Conservation (phyloP, 345 rosid genomes). For the Eucalyptus sp. region DNA sequence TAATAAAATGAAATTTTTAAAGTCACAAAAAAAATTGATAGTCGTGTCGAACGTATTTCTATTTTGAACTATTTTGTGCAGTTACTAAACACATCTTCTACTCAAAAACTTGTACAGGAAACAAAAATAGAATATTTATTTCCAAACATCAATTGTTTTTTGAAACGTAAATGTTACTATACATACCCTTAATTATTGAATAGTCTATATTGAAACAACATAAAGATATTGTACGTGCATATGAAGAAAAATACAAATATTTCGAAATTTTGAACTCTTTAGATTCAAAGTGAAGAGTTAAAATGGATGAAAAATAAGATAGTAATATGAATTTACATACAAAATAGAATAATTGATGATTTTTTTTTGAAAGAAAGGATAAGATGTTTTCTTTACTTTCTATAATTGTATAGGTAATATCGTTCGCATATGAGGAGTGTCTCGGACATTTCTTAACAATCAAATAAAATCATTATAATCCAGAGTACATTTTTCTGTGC, state of each 20-base stretch:
- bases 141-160: fast-evolving
- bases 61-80: too few relatives aligned
- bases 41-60: too few relatives aligned
- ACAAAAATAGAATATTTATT: too few relatives aligned
- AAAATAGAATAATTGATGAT: not conserved
- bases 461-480: not conserved
- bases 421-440: not conserved
- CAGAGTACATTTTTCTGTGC: not conserved
- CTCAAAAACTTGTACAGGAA: fast-evolving
- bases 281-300: not conserved
- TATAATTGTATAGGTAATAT: not conserved
- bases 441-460: not conserved
- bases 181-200: not conserved
- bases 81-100: fast-evolving
- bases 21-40: too few relatives aligned
- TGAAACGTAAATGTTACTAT: too few relatives aligned
- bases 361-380: not conserved
- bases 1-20: too few relatives aligned
- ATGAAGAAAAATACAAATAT: not conserved
- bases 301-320: not conserved
- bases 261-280: not conserved
- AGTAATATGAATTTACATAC: not conserved
- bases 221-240: not conserved
- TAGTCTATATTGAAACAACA: not conserved
- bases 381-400: not conserved